Conservation (phyloP, 495 filamentous ascomycete genomes). For the Lophiostoma macrostomum region DNA sequence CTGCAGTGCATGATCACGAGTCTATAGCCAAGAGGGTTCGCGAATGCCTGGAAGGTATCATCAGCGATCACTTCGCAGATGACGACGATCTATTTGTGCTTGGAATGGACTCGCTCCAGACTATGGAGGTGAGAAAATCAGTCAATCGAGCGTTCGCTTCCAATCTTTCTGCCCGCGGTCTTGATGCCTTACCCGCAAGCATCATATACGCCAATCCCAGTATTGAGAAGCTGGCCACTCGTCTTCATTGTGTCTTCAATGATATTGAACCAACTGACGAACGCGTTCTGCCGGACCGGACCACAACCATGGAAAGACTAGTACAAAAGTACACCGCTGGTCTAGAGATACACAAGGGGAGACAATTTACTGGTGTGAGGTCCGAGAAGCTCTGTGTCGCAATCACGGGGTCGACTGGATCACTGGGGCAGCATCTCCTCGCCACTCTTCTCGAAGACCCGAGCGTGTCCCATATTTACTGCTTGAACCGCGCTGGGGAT, state of each 20-base stretch:
- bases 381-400: neutral
- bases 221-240: conserved; percentile 2
- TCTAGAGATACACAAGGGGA: neutral
- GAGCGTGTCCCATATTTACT: conserved; percentile 23
- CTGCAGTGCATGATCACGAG: conserved; percentile 1
- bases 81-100: conserved; percentile 5
- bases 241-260: too few relatives aligned
- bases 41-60: neutral
- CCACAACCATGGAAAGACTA: neutral
- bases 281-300: neutral
- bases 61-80: too few relatives aligned
- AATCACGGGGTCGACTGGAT: conserved; percentile 40
- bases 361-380: neutral
- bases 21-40: neutral
- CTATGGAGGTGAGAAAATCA: conserved; percentile 3
- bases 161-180: neutral
- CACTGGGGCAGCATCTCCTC: conserved; percentile 37
- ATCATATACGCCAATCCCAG: conserved; percentile 7
- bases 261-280: neutral
- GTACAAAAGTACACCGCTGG: neutral
- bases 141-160: neutral
- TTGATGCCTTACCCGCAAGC: neutral
- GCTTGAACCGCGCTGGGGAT: conserved; percentile 25
- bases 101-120: conserved; percentile 12
- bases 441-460: conserved; percentile 11